These are phyloP conservation scores for Phytophthora idaei DNA, from an alignment of 352 stramenopile species.

Conservation along the genomic window DNA sequence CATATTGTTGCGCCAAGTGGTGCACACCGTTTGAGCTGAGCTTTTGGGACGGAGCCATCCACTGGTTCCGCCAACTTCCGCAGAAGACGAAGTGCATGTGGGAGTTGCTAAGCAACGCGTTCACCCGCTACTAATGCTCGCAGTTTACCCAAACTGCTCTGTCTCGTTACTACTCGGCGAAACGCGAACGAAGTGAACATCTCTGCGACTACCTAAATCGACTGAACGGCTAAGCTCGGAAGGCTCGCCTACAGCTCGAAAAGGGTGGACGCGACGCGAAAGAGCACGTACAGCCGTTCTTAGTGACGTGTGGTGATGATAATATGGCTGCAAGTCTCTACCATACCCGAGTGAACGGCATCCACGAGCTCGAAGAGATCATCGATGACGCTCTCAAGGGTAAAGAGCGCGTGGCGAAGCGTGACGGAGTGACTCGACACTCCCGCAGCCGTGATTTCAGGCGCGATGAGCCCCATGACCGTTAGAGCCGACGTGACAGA, in stretches of 20 bases:
- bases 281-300: not conserved
- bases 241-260: not conserved
- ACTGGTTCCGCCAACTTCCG: not conserved
- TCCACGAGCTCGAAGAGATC: not conserved
- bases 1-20: not conserved
- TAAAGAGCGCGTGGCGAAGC: not conserved
- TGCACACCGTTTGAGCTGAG: not conserved
- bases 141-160: not conserved
- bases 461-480: not conserved
- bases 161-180: conserved; percentile 1
- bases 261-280: not conserved
- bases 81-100: not conserved
- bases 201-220: not conserved
- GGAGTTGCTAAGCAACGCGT: not conserved
- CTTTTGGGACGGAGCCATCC: not conserved
- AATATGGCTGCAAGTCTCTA: not conserved
- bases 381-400: not conserved
- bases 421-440: not conserved
- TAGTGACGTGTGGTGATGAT: not conserved
- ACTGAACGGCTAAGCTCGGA: not conserved
- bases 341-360: not conserved
- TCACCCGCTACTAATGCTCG: too few relatives aligned
- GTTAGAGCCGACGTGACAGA: not conserved
- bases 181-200: not conserved
- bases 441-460: not conserved